phyloP scores from a whole-genome alignment of 1,284 basidiomycete genomes.

The Tilletia horrida region DNA sequence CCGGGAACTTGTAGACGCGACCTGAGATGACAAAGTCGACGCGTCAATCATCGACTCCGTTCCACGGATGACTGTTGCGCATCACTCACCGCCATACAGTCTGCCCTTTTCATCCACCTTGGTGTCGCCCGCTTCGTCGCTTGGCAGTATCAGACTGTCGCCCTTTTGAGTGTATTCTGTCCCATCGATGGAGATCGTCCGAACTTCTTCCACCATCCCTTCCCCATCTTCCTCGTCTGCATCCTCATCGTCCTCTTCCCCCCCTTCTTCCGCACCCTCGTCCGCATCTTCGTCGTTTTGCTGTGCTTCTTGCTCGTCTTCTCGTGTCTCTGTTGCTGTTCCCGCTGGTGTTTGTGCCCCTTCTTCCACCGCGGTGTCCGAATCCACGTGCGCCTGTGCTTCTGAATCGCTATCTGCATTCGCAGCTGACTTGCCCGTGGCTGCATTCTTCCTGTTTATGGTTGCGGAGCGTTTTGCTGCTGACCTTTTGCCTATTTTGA shows the following conservation, averaged over 20 bases:
- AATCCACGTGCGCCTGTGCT: too few species aligned
- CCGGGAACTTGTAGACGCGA: slow-evolving; percentile 80
- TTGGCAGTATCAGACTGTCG: slow-evolving; percentile 77
- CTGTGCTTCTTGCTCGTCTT: background rate
- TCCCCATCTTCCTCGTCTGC: slow-evolving; percentile 23
- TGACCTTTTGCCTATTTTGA: too few species aligned
- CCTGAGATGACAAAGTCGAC: slow-evolving; percentile 58
- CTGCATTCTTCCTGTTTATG: too few species aligned
- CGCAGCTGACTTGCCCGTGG: too few species aligned
- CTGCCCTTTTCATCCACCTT: slow-evolving; percentile 85
- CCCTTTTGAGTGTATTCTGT: slow-evolving; percentile 73
- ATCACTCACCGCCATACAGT: slow-evolving; percentile 70
- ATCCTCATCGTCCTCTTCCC: slow-evolving; percentile 24
- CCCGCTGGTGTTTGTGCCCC: background rate
- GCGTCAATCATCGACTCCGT: background rate
- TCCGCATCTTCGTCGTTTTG: slow-evolving; percentile 8
- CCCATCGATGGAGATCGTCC: slow-evolving; percentile 62
- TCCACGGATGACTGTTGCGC: slow-evolving; percentile 5
- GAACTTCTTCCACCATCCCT: slow-evolving; percentile 16
- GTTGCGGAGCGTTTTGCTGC: too few species aligned
- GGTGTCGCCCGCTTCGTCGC: slow-evolving; percentile 80
- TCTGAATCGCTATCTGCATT: too few species aligned
- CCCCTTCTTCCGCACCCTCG: slow-evolving; percentile 23
- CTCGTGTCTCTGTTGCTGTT: background rate
- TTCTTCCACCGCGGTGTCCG: background rate